These are phyloP conservation scores for Bipolaris victoriae DNA, from an alignment of 2,329 filamentous ascomycete species.

Conservation along the genomic window DNA sequence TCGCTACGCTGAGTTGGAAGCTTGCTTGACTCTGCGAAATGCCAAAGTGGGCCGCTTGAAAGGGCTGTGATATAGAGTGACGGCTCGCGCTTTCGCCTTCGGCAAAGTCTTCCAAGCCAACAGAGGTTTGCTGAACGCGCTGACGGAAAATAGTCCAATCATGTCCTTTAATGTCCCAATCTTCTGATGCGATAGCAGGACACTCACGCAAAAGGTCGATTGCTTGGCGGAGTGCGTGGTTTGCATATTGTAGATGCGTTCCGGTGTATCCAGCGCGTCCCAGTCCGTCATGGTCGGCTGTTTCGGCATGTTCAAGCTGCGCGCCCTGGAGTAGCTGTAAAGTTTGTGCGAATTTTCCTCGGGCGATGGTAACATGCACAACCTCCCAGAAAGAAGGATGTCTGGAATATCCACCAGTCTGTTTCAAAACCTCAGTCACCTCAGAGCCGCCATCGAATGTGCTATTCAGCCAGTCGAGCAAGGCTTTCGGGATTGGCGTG, in stretches of 20 bases:
- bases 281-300: conserved; percentile 65
- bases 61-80: conserved; percentile 51
- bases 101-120: conserved; percentile 76
- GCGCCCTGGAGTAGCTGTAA: conserved; percentile 73
- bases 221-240: conserved; percentile 71
- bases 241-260: conserved; percentile 76
- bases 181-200: conserved; percentile 67
- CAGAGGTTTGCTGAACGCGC: conserved; percentile 70
- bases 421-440: conserved; percentile 66
- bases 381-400: conserved; percentile 85
- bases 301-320: conserved; percentile 77
- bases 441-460: conserved; percentile 75
- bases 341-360: conserved; percentile 73
- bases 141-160: conserved; percentile 87
- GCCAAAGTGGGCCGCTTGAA: conserved; percentile 51
- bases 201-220: conserved; percentile 74
- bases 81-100: conserved; percentile 69
- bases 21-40: conserved; percentile 56
- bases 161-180: conserved; percentile 83
- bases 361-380: conserved; percentile 71
- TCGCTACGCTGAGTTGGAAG: conserved; percentile 70
- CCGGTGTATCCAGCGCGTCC: conserved; percentile 74
- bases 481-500: conserved; percentile 71
- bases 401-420: conserved; percentile 74
- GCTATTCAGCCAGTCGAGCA: conserved; percentile 82